Evolutionary conservation across 805 yeast species (phyloP), one percentile per base, ranked within the genome.

Genomic region (Wickerhamiella cacticola): DNA sequence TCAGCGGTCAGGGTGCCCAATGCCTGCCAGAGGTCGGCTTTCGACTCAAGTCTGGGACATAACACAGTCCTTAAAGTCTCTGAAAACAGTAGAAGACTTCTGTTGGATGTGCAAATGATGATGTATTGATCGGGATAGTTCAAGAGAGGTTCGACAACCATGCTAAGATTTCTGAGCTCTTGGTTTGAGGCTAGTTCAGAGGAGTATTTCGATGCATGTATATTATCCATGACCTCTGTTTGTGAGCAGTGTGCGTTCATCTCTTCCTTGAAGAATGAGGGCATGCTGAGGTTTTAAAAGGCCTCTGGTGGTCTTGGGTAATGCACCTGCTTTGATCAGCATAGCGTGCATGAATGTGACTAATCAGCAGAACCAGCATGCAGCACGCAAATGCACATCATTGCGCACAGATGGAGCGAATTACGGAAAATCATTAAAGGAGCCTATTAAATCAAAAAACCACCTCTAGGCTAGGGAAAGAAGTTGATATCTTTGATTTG

Each of bases 81-180:
- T 10, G 34, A 21, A 35, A 31, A 31, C 45, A 40, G 21, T 13
- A 47, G 9, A 18, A 47, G 26, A 12, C 29, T 15, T 22, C 49
- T 25, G 26, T 35, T 34, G 22, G 40, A 29, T 12, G 46, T 41
- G 24, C 33, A 26, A n/a, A 34, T 33, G 16, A 47, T 16, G 10
- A 41, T 26, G 10, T 25, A 19, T 44, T 47, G 49, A 7, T 47
- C 49, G 15, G 45, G 49, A 10, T 41, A 41, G 23, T 34, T 26
- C 28, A 47, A 23, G 24, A 41, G 24, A 6, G 49, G 49, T 42
- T 41, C 36, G 18, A 47, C 28, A 15, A 33, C 33, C 15, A 26
- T 19, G 35, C 41, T n/a, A 13, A 47, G 35, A 22, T 19, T 38
- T 5, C 23, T 5, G 19, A 45, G 18, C 24, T 45, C 48, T 22